Evolutionary conservation across 805 yeast genomes (phyloP).

Genomic region (Spathaspora girioi): DNA sequence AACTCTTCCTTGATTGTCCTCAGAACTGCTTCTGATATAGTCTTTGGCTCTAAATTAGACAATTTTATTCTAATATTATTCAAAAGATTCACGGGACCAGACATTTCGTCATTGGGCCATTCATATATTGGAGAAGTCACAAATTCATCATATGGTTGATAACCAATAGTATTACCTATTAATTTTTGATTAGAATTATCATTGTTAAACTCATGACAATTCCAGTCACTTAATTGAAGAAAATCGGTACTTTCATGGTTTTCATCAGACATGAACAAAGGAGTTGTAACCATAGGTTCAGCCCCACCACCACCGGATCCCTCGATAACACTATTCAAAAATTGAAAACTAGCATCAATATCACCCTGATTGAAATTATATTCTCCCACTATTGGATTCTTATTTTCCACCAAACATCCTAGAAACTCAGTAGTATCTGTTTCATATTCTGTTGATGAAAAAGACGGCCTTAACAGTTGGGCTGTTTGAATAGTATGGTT

Average conservation of each 20-base stretch:
- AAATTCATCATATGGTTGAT: constrained; percentile 2
- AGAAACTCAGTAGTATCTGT: constrained; percentile 8
- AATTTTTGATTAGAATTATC: not conserved
- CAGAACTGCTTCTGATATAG: constrained; percentile 7
- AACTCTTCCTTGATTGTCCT: constrained; percentile 13
- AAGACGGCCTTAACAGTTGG: constrained; percentile 8
- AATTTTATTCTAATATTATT: constrained; percentile 4
- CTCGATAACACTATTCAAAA: not conserved
- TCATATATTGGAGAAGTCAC: constrained; percentile 8
- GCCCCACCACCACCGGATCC: not conserved
- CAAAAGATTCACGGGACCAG: constrained; percentile 4
- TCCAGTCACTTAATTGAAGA: not conserved
- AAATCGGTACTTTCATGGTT: constrained; percentile 1
- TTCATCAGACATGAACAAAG: constrained; percentile 3
- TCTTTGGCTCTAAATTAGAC: constrained; percentile 7
- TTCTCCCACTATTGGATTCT: not conserved
- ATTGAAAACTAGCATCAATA: not conserved
- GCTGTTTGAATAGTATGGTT: constrained; percentile 3
- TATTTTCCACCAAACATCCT: constrained; percentile 3
- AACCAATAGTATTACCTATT: not conserved
- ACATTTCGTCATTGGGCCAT: constrained; percentile 9
- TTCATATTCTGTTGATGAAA: constrained; percentile 7
- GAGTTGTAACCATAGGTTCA: not conserved
- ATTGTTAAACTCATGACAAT: not conserved
- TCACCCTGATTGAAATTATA: constrained; percentile 1